Evolutionary conservation across 2,329 filamentous ascomycete genomes (phyloP), one percentile per base, ranked within the genome.

Genomic region (Xylariomycetidae sp.): DNA sequence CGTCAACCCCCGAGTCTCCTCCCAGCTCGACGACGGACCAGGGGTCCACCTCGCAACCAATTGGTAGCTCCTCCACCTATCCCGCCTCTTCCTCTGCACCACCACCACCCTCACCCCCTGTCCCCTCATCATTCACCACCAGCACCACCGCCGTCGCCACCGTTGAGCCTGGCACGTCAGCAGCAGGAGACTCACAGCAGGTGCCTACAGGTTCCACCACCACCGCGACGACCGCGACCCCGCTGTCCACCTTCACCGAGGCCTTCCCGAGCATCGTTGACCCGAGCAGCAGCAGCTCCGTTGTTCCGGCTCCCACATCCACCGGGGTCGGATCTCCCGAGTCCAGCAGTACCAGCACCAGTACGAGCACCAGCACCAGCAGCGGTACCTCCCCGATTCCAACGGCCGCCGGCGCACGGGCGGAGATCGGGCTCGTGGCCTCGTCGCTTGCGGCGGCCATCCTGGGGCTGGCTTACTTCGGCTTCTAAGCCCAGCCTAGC

Each of bases 401-500:
- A 3, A 31, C 44, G 3, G 35, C 34, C 17, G 45, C 46, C 8
- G 45, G 38, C 11, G 38, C 41, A 22, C 30, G 30, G 13, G 39
- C 34, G 13, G 39, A 40, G 17, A 37, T 42, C 8, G 40, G 44
- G 16, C 11, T 45, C 26, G 48, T 40, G 36, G 40, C 30, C 13
- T 50, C 15, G 44, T n/a, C n/a, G n/a, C n/a, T n/a, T n/a, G n/a
- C n/a, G n/a, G n/a, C n/a, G n/a, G n/a, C n/a, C n/a, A n/a, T n/a
- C n/a, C 20, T 38, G 26, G 45, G 39, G 9, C 30, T 47, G n/a
- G 41, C 41, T 6, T 44, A 45, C 41, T 32, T 53, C 14, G 42
- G 35, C 32, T 34, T 52, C 27, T 53, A 44, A 49, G 38, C 26
- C n/a, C n/a, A n/a, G n/a, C n/a, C n/a, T n/a, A n/a, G n/a, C n/a